A percentile compares a stretch with the other conserved stretches of the same genome.
These are phyloP conservation scores for Leccinum olivaceopallidum DNA, from an alignment of 768 basidiomycete species.

Conservation along the genomic window DNA sequence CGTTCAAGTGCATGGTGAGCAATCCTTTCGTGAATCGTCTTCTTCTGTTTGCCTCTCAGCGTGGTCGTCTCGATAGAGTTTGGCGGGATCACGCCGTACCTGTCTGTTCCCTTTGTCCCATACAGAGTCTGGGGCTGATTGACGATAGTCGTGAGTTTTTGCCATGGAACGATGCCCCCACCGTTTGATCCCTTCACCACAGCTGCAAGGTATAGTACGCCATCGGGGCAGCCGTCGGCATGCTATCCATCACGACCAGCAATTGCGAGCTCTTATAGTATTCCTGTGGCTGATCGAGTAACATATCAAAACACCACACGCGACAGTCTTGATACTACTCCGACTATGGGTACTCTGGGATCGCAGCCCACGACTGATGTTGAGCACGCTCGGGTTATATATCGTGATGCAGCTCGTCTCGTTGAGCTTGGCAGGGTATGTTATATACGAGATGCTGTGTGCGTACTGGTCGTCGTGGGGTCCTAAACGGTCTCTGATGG, in stretches of 20 bases:
- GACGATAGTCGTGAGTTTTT: constrained; percentile 21
- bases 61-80: constrained; percentile 16
- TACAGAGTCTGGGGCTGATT: background rate
- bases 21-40: background rate
- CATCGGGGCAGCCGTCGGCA: constrained; percentile 30
- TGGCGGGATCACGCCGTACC: constrained; percentile 15
- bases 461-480: constrained; percentile 4
- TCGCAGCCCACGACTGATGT: constrained; percentile 27
- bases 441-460: constrained; percentile 32
- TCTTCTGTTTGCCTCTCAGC: background rate
- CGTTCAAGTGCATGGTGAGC: constrained; percentile 31
- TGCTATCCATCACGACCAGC: constrained; percentile 36
- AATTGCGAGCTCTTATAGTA: constrained; percentile 31
- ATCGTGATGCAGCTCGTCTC: constrained; percentile 30
- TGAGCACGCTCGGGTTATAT: constrained; percentile 31
- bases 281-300: background rate
- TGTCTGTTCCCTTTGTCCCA: constrained; percentile 8
- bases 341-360: constrained; percentile 41
- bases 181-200: constrained; percentile 3
- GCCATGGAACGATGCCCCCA: background rate
- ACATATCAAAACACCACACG: background rate
- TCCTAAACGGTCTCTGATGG: background rate
- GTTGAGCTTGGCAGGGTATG: constrained; percentile 25
- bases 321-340: constrained; percentile 42
- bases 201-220: constrained; percentile 30